Evolutionary conservation across 371 early-diverging fungal genomes (phyloP).

Genomic region (Apophysomyces trapeziformis): DNA sequence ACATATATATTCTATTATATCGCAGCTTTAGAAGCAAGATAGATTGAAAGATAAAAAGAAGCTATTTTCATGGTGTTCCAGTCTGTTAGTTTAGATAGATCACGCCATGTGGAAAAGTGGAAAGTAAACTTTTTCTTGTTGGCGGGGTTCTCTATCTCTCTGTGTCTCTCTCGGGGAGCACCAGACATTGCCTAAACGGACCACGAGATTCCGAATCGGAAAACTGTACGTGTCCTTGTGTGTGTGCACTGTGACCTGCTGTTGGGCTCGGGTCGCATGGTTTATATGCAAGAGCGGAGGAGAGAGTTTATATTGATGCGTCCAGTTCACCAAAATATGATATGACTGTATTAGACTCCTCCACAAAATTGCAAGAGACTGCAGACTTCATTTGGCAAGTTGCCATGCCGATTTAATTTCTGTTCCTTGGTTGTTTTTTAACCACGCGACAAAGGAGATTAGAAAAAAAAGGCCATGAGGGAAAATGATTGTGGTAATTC

Average conservation of each 20-base stretch:
- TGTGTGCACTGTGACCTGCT: no score
- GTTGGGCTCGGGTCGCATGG: no score
- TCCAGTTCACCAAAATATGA: no score
- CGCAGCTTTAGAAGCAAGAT: no score
- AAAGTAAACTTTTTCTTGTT: background rate
- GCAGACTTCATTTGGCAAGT: constrained; percentile 7
- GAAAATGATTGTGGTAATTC: no score
- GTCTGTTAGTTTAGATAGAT: background rate
- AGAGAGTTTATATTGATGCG: no score
- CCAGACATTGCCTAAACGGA: no score
- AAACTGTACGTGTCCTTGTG: no score
- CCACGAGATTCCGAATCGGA: no score
- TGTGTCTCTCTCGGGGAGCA: no score
- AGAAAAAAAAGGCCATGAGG: background rate
- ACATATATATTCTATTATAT: no score
- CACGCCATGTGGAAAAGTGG: background rate
- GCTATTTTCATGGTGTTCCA: background rate
- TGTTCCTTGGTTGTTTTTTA: background rate
- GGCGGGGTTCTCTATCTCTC: background rate
- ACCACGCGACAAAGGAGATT: constrained; percentile 7
- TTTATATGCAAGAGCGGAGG: no score
- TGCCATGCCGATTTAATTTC: constrained; percentile 11
- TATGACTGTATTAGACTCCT: background rate
- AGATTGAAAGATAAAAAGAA: background rate
- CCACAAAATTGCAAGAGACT: background rate